Conservation (phyloP, 805 yeast genomes). For the Starmerella bombi region DNA sequence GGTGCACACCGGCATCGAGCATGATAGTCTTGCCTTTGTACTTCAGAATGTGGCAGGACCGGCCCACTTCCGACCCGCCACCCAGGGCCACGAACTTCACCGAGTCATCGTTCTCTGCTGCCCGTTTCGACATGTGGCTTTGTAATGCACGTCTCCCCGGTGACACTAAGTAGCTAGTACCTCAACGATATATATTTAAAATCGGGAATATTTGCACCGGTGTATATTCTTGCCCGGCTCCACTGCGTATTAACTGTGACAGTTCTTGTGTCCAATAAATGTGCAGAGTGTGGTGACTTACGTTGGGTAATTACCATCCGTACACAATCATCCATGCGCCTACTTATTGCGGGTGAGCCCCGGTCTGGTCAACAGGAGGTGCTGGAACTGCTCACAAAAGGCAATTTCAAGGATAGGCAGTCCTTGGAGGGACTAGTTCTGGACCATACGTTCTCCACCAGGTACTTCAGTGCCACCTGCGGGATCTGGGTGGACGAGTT, state of each 20-base stretch:
- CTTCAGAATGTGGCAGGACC: constrained; percentile 86
- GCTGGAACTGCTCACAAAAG: constrained; percentile 25
- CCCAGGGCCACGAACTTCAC: constrained; percentile 79
- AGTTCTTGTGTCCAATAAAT: too few species aligned
- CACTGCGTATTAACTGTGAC: too few species aligned
- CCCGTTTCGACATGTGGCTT: constrained; percentile 23
- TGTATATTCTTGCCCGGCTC: too few species aligned
- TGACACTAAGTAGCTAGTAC: too few species aligned
- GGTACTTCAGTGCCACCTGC: constrained; percentile 28
- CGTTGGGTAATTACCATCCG: too few species aligned
- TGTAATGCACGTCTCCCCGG: too few species aligned
- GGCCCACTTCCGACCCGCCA: constrained; percentile 96
- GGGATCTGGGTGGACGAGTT: constrained; percentile 30
- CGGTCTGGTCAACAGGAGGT: constrained; percentile 27
- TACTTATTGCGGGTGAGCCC: constrained; percentile 28
- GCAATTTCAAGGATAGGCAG: constrained; percentile 2
- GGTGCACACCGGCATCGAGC: constrained; percentile 98
- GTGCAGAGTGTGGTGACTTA: too few species aligned
- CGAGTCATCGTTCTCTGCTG: constrained; percentile 26
- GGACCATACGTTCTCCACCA: constrained; percentile 21
- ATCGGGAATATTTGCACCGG: too few species aligned
- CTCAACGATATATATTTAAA: too few species aligned
- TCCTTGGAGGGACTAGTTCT: constrained; percentile 23
- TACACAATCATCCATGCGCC: constrained; percentile 12
- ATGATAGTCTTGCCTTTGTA: constrained; percentile 89